These are phyloP conservation scores for Paxillus involutus DNA, from an alignment of 768 basidiomycete genomes.

Conservation along the genomic window DNA sequence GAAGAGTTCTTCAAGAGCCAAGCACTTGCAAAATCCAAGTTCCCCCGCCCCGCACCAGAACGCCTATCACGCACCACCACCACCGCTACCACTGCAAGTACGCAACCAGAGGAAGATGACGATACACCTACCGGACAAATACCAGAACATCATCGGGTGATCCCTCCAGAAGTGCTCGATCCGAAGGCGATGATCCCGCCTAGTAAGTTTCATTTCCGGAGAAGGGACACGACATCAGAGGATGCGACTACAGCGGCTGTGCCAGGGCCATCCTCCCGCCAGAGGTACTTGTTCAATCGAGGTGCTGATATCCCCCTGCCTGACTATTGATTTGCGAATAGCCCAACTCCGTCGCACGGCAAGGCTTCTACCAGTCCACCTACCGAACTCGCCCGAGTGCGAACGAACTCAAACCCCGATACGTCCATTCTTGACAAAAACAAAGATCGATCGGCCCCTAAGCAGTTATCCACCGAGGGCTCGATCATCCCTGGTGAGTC, in stretches of 20 bases:
- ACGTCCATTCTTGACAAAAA: conserved; percentile 5
- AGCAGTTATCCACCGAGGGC: conserved; percentile 49
- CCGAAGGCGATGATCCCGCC: conserved; percentile 81
- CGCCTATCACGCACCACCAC: conserved; percentile 8
- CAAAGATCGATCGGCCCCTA: conserved; percentile 14
- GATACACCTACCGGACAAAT: conserved; percentile 40
- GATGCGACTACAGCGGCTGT: conserved; percentile 3
- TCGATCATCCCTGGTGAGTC: conserved; percentile 81
- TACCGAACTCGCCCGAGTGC: conserved; percentile 10
- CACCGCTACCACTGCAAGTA: conserved; percentile 11
- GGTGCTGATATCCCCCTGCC: neutral
- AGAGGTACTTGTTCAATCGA: conserved; percentile 17
- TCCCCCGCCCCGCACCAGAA: conserved; percentile 49
- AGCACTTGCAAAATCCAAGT: conserved; percentile 76
- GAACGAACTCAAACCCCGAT: conserved; percentile 10
- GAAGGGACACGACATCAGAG: conserved; percentile 29
- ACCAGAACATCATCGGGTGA: conserved; percentile 71
- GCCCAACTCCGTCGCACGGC: conserved; percentile 14
- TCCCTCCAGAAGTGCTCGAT: conserved; percentile 80
- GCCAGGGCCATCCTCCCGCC: conserved; percentile 8
- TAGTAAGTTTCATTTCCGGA: conserved; percentile 72
- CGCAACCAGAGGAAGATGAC: conserved; percentile 32
- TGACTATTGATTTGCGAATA: conserved; percentile 7
- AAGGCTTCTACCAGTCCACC: conserved; percentile 8
- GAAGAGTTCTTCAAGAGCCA: conserved; percentile 89